Evolutionary conservation across 495 filamentous ascomycete genomes (phyloP).

Genomic region (Penicillium egyptiacum): DNA sequence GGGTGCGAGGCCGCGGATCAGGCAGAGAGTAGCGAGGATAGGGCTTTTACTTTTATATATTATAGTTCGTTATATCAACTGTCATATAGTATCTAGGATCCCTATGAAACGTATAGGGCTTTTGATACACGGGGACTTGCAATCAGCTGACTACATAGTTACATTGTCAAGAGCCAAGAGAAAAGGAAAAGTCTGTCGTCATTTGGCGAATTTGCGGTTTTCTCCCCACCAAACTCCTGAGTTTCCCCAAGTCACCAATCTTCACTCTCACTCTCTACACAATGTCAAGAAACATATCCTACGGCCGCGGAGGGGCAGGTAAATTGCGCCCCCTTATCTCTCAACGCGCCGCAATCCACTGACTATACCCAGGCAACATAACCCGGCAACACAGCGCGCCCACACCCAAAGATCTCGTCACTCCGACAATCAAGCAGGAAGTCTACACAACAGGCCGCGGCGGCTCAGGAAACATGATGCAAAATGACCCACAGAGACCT

Average conservation of each 20-base stretch:
- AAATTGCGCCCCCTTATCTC: constrained; percentile 11
- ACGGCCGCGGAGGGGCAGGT: constrained; percentile 60
- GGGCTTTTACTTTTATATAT: too few relatives aligned
- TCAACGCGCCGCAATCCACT: background rate
- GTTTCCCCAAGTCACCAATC: background rate
- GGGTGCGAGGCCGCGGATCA: too few relatives aligned
- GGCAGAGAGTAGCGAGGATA: too few relatives aligned
- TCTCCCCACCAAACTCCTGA: background rate
- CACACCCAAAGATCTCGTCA: constrained; percentile 63
- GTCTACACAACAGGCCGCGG: constrained; percentile 82
- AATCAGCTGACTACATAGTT: too few relatives aligned
- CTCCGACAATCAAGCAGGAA: constrained; percentile 77
- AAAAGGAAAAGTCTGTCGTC: constrained; percentile 7
- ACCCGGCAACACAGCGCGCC: constrained; percentile 53
- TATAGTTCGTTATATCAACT: too few relatives aligned
- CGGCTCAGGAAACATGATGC: constrained; percentile 73
- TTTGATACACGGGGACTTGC: too few relatives aligned
- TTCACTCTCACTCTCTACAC: background rate
- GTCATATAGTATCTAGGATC: too few relatives aligned
- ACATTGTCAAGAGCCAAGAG: background rate
- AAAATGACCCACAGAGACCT: constrained; percentile 60
- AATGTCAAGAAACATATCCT: constrained; percentile 43
- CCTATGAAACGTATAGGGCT: too few relatives aligned
- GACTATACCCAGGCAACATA: constrained; percentile 64
- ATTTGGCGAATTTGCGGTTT: background rate